phyloP scores from a whole-genome alignment of 1,139 yeast species.

The Candida tetrigidarum region DNA sequence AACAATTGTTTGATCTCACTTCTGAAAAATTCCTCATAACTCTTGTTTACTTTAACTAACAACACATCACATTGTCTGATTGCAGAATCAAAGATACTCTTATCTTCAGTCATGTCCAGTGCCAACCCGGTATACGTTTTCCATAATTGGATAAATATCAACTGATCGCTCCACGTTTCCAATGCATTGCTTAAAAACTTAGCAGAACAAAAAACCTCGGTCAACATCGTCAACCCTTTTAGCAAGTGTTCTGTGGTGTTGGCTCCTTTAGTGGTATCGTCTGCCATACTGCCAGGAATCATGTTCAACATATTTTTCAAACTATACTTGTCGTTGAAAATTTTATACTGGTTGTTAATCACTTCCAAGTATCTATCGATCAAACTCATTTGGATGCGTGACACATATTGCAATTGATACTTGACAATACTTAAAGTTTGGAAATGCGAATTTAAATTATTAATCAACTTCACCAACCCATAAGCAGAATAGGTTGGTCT shows the following conservation, averaged over 20 bases:
- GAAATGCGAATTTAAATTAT: slow-evolving; percentile 69
- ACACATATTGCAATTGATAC: slow-evolving; percentile 69
- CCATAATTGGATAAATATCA: slow-evolving; percentile 69
- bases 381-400: slow-evolving; percentile 69
- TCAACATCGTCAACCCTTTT: slow-evolving; percentile 55
- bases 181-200: slow-evolving; percentile 55
- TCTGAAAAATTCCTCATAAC: slow-evolving; percentile 49
- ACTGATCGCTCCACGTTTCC: slow-evolving; percentile 66
- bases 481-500: slow-evolving; percentile 73
- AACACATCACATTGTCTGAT: slow-evolving; percentile 50
- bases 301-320: slow-evolving; percentile 40
- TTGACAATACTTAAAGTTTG: slow-evolving; percentile 58
- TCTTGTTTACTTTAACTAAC: slow-evolving; percentile 37
- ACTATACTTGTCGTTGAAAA: slow-evolving; percentile 49
- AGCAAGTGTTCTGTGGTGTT: slow-evolving; percentile 20
- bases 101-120: slow-evolving; percentile 19
- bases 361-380: slow-evolving; percentile 62
- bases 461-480: slow-evolving; percentile 63
- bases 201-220: slow-evolving; percentile 65
- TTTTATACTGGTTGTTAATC: slow-evolving; percentile 48
- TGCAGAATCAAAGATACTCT: slow-evolving; percentile 60
- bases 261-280: slow-evolving; percentile 9
- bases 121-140: slow-evolving; percentile 36
- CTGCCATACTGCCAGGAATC: slow-evolving; percentile 37
- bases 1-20: slow-evolving; percentile 54